A percentile compares a stretch with the other conserved stretches of the same genome.
These are phyloP conservation scores for Camellia sinensis DNA, from an alignment of 148 eudicot genomes.

Conservation along the genomic window DNA sequence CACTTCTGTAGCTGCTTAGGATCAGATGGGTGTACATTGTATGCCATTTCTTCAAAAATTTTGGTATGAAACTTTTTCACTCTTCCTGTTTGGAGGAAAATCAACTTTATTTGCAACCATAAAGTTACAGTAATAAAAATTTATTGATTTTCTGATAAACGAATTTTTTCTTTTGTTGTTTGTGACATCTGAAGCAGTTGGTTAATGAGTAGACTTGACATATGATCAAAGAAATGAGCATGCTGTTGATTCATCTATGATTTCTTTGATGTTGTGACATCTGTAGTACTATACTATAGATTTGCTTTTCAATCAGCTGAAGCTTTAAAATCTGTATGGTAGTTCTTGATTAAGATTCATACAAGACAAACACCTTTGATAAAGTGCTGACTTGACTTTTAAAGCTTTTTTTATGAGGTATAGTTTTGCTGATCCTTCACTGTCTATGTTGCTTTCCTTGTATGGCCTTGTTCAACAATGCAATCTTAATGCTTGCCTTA, in stretches of 20 bases:
- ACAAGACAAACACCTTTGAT: neutral
- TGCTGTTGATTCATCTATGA: neutral
- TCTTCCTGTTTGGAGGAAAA: slow-evolving; percentile 13
- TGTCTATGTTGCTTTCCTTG: neutral
- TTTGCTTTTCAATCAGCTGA: neutral
- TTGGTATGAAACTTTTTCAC: neutral
- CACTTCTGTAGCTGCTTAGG: slow-evolving; percentile 40
- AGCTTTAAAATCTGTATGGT: neutral
- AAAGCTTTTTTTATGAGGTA: neutral
- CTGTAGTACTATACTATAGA: neutral
- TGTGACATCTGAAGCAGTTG: neutral
- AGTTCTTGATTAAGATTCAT: neutral
- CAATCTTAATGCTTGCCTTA: neutral
- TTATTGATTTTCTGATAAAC: neutral
- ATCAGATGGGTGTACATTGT: slow-evolving; percentile 13
- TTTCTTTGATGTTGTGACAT: neutral
- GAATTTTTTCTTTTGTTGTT: neutral
- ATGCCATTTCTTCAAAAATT: slow-evolving; percentile 1
- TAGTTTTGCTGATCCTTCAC: neutral
- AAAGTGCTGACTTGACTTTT: neutral
- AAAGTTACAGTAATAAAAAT: neutral
- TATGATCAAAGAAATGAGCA: neutral
- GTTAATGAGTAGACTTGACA: neutral
- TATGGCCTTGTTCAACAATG: neutral
- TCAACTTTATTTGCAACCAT: slow-evolving; percentile 2